Base-by-base conservation (phyloP, 805 yeast genomes). In the Teunomyces cretensis region DNA sequence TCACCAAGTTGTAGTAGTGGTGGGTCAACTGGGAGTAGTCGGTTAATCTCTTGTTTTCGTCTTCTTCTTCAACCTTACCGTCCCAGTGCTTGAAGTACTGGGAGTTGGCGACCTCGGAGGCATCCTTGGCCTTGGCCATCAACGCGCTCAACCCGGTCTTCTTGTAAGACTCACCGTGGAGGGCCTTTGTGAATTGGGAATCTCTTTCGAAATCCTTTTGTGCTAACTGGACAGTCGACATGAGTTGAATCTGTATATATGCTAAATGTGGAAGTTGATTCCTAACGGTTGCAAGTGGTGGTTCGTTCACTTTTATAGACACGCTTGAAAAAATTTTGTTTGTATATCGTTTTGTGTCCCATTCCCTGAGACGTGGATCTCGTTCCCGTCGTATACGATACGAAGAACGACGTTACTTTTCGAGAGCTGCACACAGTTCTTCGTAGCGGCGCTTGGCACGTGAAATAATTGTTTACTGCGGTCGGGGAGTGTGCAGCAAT, bases 81-180 rank as follows among this genome's bases (percentile, higher is more conserved):
- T 92, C 96, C 98, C 98, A 92, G 73, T 90, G 96, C 75, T 88
- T 88, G 79, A 94, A 86, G 70, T 94, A 92, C 47, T 94, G 96
- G 53, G 81, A 84, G 53, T 82, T 83, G 43, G 97, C 97, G 41
- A 84, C 86, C 53, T 79, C 78, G 60, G 88, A 88, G 17, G 76
- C 97, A 39, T 76, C 76, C 54, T 81, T 80, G 69, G 89, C 79
- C 74, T 94, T 94, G 55, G 82, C 67, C 46, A 88, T 62, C 56
- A 90, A 76, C 27, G 97, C 96, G 30, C 79, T 62, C 52, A 89
- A 72, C 38, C 98, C 98, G 31, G 82, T 72, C 56, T 76, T 78
- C 46, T 79, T 63, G 56, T 79, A 84, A 35, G 81, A 79, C 41
- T 84, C 80, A 54, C 97, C 97, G 65, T 92, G 97, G 64, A 92